Percentiles rank a stretch among this genome's conserved stretches.
Evolutionary conservation across 2,329 filamentous ascomycete species (phyloP).

Genomic region (Sporothrix pallida): DNA sequence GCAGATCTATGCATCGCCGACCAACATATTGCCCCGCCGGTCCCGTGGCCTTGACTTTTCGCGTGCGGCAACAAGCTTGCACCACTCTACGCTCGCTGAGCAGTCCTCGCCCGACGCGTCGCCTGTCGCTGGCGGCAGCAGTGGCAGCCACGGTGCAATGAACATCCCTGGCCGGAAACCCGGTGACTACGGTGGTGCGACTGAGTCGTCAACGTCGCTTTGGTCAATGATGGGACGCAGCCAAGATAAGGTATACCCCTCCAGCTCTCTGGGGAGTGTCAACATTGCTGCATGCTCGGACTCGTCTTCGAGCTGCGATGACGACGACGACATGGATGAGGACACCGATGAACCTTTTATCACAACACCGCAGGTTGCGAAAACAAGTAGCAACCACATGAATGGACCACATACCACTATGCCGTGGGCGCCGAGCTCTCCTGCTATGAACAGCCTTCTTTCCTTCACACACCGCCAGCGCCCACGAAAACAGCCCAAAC

Average conservation of each 20-base stretch:
- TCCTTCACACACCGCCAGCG: conserved; percentile 82
- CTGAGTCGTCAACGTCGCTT: conserved; percentile 72
- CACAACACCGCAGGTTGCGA: conserved; percentile 79
- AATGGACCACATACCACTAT: conserved; percentile 38
- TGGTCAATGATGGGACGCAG: conserved; percentile 72
- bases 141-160: conserved; percentile 51
- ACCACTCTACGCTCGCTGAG: conserved; percentile 92
- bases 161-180: conserved; percentile 61
- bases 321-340: conserved; percentile 73
- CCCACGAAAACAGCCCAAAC: conserved; percentile 70
- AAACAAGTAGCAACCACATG: conserved; percentile 55
- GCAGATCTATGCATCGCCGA: conserved; percentile 84
- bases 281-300: conserved; percentile 68
- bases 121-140: conserved; percentile 72
- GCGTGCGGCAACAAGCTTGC: conserved; percentile 87
- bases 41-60: conserved; percentile 94
- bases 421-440: conserved; percentile 53
- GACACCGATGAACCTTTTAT: conserved; percentile 81
- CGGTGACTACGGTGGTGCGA: conserved; percentile 56
- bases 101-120: conserved; percentile 88
- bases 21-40: conserved; percentile 84
- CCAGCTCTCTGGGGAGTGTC: conserved; percentile 82
- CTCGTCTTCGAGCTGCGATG: conserved; percentile 74
- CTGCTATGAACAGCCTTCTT: conserved; percentile 75
- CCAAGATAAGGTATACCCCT: conserved; percentile 73